Conservation (phyloP, 495 filamentous ascomycete genomes). For the Pseudomonodictys pantanalensis region DNA sequence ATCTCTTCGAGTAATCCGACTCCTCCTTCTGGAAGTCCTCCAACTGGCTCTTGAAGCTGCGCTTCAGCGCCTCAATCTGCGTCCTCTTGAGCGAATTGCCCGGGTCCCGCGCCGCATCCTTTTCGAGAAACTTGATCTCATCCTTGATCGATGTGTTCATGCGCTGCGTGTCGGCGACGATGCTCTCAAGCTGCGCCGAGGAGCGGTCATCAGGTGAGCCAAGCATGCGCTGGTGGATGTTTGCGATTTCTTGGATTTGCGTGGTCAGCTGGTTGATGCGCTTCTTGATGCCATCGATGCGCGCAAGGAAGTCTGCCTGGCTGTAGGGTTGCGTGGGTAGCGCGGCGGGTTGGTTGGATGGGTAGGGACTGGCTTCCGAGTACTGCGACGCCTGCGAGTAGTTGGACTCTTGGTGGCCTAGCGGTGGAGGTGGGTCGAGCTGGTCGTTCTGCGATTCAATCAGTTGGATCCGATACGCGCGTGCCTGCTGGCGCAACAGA, state of each 20-base stretch:
- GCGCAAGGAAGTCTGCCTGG: conserved; percentile 58
- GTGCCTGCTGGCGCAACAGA: conserved; percentile 14
- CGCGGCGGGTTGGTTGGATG: conserved; percentile 19
- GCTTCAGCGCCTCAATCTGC: conserved; percentile 63
- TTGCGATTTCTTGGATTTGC: conserved; percentile 56
- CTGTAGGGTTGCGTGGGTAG: too few species aligned
- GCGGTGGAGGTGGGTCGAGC: conserved; percentile 31
- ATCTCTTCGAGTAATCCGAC: conserved; percentile 59
- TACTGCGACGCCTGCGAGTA: conserved; percentile 40
- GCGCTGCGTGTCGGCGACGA: conserved; percentile 62
- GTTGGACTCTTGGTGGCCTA: conserved; percentile 34
- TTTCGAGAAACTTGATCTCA: conserved; percentile 65
- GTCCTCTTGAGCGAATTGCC: conserved; percentile 57
- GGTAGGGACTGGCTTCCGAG: conserved; percentile 20
- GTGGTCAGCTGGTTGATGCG: conserved; percentile 56
- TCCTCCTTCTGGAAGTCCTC: conserved; percentile 64
- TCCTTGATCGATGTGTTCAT: conserved; percentile 64
- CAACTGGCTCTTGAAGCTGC: conserved; percentile 61
- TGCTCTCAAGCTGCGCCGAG: conserved; percentile 54
- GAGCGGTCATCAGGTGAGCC: conserved; percentile 50
- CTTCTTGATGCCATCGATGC: conserved; percentile 55
- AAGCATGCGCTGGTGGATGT: conserved; percentile 59
- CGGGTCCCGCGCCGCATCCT: conserved; percentile 56
- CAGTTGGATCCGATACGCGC: not conserved
- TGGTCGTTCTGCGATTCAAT: conserved; percentile 34